phyloP scores from a whole-genome alignment of 202 grass and related monocot genomes.

The Zoysia matrella region DNA sequence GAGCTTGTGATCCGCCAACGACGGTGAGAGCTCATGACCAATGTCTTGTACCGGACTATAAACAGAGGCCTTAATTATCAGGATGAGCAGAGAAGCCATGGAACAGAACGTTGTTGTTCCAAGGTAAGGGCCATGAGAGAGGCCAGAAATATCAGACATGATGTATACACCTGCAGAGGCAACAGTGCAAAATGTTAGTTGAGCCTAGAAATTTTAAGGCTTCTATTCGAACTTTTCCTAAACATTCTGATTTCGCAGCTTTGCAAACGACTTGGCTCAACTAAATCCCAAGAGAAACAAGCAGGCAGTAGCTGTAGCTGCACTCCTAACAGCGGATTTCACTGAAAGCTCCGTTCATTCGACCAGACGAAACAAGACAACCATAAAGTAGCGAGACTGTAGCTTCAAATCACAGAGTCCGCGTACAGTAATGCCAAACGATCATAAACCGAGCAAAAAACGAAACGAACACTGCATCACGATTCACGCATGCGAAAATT shows the following conservation, averaged over 20 bases:
- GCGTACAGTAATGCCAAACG: slow-evolving; percentile 19
- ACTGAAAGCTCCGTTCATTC: slow-evolving; percentile 13
- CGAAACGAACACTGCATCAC: not conserved
- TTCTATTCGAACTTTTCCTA: not conserved
- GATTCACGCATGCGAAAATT: not conserved
- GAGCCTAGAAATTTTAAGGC: not conserved
- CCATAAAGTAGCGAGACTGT: slow-evolving; percentile 27
- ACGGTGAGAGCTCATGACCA: slow-evolving; percentile 70
- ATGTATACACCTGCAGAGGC: slow-evolving; percentile 76
- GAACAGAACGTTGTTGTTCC: slow-evolving; percentile 78
- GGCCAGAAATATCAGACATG: slow-evolving; percentile 62
- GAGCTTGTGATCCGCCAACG: slow-evolving; percentile 59
- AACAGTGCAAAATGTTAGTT: slow-evolving; percentile 41
- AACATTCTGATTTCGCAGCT: not conserved
- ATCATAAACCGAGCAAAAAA: slow-evolving; percentile 12
- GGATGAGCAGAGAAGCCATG: slow-evolving; percentile 70
- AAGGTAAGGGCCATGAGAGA: slow-evolving; percentile 81
- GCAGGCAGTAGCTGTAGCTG: slow-evolving; percentile 33
- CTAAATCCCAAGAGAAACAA: slow-evolving; percentile 19
- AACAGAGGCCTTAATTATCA: slow-evolving; percentile 80
- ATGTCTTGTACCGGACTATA: slow-evolving; percentile 68
- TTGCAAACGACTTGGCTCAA: slow-evolving; percentile 11
- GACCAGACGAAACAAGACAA: slow-evolving; percentile 36
- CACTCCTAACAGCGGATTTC: slow-evolving; percentile 21
- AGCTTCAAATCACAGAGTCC: slow-evolving; percentile 44